Base-by-base conservation (phyloP, 2,329 filamentous ascomycete genomes). In the Dactylellina haptotyla region DNA sequence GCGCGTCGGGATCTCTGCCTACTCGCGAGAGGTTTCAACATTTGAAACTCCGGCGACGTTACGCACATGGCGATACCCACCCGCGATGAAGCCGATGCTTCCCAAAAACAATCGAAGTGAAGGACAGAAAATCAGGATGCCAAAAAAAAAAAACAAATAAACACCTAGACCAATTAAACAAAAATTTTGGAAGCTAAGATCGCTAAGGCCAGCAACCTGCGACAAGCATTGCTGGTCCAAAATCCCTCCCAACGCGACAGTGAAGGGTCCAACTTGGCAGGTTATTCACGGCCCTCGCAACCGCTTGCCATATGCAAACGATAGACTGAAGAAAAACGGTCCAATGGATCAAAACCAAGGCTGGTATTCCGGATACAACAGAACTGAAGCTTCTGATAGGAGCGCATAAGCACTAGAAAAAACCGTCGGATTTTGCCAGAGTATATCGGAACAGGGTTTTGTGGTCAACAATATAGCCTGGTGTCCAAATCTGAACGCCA, bases 371-470 rank as follows among this genome's bases (percentile, higher is more conserved):
- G 3, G 6, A n/a, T 25, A 5, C 9, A n/a, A 34, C 12, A 23
- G 12, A 14, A 25, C 14, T 18, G 10, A 16, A 5, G 37, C n/a
- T 32, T 37, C 45, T 59, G 53, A 58, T 58, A 51, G 53, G 53
- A 51, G 45, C 54, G 53, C 63, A 58, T 39, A n/a, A 26, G 54
- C 43, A 50, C 32, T 37, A 50, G n/a, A 18, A 58, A 23, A 43
- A 48, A 58, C 54, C 53, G 45, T 58, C 54, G 66, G 43, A 46
- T 51, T 71, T 71, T 71, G 50, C 66, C 66, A 57, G 30, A 39
- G 9, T 18, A n/a, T 9, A 59, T 2, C 26, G 5, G 16, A 43
- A 37, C 63, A 67, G 63, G 63, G 63, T 67, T 67, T 46, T 16
- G n/a, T 25, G 12, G 20, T 16, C 14, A 26, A 51, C 18, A 43